Conservation (phyloP, 192 early-diverging fungal genomes). For the Coemansia sp. region DNA sequence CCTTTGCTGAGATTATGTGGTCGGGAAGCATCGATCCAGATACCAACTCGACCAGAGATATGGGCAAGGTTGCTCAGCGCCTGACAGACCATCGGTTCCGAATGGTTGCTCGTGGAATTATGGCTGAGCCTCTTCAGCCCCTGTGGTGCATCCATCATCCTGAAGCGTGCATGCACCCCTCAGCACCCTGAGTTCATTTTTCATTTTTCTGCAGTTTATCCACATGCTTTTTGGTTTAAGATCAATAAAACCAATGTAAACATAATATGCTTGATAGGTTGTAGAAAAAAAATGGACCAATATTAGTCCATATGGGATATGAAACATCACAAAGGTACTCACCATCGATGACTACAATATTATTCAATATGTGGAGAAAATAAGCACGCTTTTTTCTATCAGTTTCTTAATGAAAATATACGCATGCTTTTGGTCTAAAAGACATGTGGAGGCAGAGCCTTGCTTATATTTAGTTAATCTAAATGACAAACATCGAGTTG, state of each 20-base stretch:
- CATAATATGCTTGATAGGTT: too few species aligned
- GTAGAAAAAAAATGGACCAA: too few species aligned
- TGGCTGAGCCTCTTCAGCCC: constrained; percentile 65
- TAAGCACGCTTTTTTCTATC: too few species aligned
- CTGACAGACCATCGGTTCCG: constrained; percentile 70
- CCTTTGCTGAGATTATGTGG: constrained; percentile 70
- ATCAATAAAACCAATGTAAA: background rate
- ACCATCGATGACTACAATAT: too few species aligned
- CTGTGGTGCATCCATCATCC: constrained; percentile 66
- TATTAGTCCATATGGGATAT: constrained; percentile 1
- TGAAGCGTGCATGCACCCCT: constrained; percentile 33
- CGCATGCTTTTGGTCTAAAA: constrained; percentile 7
- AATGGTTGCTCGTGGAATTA: constrained; percentile 62
- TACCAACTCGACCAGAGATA: constrained; percentile 52
- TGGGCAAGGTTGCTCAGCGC: constrained; percentile 59
- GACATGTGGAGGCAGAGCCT: constrained; percentile 1
- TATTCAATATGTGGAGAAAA: too few species aligned
- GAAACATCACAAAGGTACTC: constrained; percentile 1
- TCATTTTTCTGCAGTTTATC: background rate
- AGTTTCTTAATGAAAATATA: too few species aligned
- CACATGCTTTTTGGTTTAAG: constrained; percentile 1
- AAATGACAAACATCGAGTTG: constrained; percentile 1
- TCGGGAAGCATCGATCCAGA: constrained; percentile 59
- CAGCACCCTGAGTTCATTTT: background rate
- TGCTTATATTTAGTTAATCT: too few species aligned